phyloP scores from a whole-genome alignment of 2,329 filamentous ascomycete genomes.

The Colletotrichum incanum region DNA sequence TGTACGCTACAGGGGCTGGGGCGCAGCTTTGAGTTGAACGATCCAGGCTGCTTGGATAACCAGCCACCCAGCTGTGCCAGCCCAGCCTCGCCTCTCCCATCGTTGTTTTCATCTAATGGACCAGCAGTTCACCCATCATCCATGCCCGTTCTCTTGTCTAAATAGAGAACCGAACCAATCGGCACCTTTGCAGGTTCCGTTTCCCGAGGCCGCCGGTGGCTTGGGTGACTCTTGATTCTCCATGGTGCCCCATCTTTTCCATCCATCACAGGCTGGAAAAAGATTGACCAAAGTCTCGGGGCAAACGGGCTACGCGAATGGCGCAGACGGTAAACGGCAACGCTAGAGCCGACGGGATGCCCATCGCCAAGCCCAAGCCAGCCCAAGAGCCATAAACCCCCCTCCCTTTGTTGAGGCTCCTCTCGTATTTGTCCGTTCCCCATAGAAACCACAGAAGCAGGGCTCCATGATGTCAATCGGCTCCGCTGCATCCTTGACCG shows the following conservation, averaged over 20 bases:
- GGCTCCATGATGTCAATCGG: constrained; percentile 36
- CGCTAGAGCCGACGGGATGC: neutral
- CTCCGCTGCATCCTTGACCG: constrained; percentile 17
- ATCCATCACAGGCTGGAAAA: neutral
- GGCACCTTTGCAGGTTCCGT: constrained; percentile 9
- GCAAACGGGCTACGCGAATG: neutral
- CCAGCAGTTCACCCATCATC: neutral
- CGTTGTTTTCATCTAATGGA: neutral
- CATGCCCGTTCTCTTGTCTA: neutral
- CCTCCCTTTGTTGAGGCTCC: constrained; percentile 16
- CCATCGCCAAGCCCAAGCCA: constrained; percentile 26
- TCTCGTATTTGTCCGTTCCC: constrained; percentile 37
- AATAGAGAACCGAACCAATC: constrained; percentile 25
- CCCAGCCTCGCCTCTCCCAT: constrained; percentile 6
- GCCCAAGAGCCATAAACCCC: neutral
- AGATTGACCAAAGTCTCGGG: neutral
- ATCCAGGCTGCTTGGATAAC: constrained; percentile 2
- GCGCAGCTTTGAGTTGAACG: constrained; percentile 5
- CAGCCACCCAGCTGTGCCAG: neutral
- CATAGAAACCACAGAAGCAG: constrained; percentile 10
- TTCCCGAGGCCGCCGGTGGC: constrained; percentile 15
- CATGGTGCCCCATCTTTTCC: neutral
- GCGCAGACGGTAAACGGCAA: constrained; percentile 13
- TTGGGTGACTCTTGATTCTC: neutral
- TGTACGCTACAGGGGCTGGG: neutral